These are phyloP conservation scores for Hymenoscyphus occultus DNA, from an alignment of 2,329 filamentous ascomycete genomes.

Conservation along the genomic window DNA sequence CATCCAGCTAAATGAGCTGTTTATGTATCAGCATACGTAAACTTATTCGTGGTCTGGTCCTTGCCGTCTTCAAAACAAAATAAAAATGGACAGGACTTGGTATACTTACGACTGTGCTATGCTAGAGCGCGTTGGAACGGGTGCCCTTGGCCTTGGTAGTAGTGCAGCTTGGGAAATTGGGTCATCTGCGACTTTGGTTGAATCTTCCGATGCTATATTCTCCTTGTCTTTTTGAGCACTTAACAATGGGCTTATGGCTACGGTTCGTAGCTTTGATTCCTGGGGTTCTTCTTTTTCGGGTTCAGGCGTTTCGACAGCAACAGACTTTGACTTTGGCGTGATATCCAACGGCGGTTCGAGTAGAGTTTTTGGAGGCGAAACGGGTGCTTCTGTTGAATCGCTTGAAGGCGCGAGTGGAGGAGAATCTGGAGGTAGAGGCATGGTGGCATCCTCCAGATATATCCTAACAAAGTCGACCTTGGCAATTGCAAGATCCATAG, in stretches of 20 bases:
- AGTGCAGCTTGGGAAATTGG: conserved; percentile 8
- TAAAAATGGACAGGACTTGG: not conserved
- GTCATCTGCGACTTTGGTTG: conserved; percentile 5
- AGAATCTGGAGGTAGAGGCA: conserved; percentile 44
- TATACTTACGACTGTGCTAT: conserved; percentile 58
- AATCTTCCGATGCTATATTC: not conserved
- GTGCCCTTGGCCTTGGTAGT: conserved; percentile 34
- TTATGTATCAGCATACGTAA: not conserved
- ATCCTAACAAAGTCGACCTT: conserved; percentile 64
- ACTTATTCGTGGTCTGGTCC: not conserved
- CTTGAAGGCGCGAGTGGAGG: conserved; percentile 11
- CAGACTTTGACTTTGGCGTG: not conserved
- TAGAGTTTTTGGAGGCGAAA: not conserved
- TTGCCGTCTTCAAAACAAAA: not conserved
- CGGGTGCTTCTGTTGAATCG: not conserved
- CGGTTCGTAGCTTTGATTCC: not conserved
- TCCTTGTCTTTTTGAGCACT: conserved; percentile 8
- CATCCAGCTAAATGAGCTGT: conserved; percentile 71
- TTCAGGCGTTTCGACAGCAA: not conserved
- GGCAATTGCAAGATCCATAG: conserved; percentile 57
- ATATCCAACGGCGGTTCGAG: not conserved
- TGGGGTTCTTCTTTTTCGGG: conserved; percentile 8
- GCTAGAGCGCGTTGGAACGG: conserved; percentile 60
- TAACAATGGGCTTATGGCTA: conserved; percentile 4
- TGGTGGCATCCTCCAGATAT: conserved; percentile 56